Evolutionary conservation across 1,284 basidiomycete genomes (phyloP), one percentile per base, ranked within the genome.

Genomic region (Hemileia vastatrix): DNA sequence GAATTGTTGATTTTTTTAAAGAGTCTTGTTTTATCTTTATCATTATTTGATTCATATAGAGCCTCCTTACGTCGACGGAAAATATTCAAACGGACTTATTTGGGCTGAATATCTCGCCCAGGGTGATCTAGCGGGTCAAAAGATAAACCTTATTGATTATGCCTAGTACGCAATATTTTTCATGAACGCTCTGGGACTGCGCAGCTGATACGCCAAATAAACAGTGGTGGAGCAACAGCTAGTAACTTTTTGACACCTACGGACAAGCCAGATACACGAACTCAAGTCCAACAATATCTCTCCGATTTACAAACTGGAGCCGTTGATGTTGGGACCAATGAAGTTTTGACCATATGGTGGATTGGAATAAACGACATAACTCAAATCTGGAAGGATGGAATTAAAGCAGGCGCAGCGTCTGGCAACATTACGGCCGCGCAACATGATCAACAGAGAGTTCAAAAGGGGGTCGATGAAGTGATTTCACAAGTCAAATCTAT

Each of bases 201-300:
- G n/a, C n/a, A n/a, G n/a, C n/a, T n/a, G n/a, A n/a, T n/a, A n/a
- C n/a, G n/a, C n/a, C n/a, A n/a, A n/a, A n/a, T n/a, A n/a, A n/a
- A 31, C 27, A 63, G 61, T 43, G 61, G 61, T 50, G 61, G 61
- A 33, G 61, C 61, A n/a, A 55, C 54, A 32, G 23, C 54, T 19
- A 63, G 52, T 24, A 63, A 63, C 27, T n/a, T 44, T 11, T 43
- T 57, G 19, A 44, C 31, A 5, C 44, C 56, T 18, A 18, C 47
- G 15, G 48, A 54, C 31, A 49, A 55, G 23, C 61, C 61, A 45
- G 61, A 63, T 23, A 63, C 61, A 6, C 33, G 48, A 5, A 40
- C 54, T 31, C 61, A 63, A 49, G 44, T 44, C 11, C 23, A 52
- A 19, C 15, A 32, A n/a, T 63, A 63, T 18, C 44, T 52, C 15